Base-by-base conservation (phyloP, 2,329 filamentous ascomycete genomes). In the Thelonectria discophora region DNA sequence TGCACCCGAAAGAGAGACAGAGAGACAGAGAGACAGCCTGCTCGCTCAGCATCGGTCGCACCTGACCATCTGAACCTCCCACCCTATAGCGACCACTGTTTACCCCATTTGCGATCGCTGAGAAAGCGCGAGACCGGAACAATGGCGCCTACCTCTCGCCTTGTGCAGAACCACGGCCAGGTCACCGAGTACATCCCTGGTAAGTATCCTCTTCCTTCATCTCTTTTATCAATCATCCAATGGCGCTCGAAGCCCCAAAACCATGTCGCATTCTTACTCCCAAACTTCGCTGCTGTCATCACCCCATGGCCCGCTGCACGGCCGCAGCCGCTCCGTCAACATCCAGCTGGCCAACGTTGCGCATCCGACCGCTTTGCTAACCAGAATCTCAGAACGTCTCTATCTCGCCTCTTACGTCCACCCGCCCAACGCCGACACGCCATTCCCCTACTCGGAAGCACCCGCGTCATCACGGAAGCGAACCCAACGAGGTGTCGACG, bases 101-200 rank as follows among this genome's bases (percentile, higher is more conserved):
- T 34, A 47, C 52, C 32, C 27, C 24, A 24, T 24, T 30, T 58
- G 13, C 52, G 32, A 51, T 12, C 48, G 47, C 32, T 43, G n/a
- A 17, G 10, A 57, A 69, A 70, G 62, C 57, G 59, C 65, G 69
- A 70, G 69, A 69, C 68, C 73, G 67, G 68, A 65, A 72, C 71
- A 71, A 86, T 86, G 84, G 80, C 81, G 67, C 82, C 83, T 77
- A 81, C 83, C 67, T 79, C 76, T 68, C 74, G 76, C 76, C 78
- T 76, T 74, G 73, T 75, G 73, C 85, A 76, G 52, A 91, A 88
- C 78, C 87, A 92, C 81, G 93, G 92, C 65, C 92, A 97, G 81
- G 88, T 97, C 72, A 94, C 97, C 75, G 94, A 97, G 82, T 97
- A 97, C 79, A 97, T 97, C 73, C 91, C 93, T 82, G 92, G 93